Conservation (phyloP, 306 rosid species). For the Cucurbita maxima region DNA sequence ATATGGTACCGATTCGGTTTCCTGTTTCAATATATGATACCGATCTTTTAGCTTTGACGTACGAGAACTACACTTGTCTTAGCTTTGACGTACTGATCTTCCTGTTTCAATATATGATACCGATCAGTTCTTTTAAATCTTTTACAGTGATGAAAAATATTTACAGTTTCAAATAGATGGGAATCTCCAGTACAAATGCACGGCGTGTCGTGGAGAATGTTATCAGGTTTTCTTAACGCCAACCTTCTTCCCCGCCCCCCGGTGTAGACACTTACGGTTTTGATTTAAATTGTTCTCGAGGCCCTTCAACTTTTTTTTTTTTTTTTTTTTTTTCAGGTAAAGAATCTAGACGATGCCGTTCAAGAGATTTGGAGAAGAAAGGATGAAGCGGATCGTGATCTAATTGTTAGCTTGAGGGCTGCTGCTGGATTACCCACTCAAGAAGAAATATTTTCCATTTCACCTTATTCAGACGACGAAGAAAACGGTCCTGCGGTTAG, state of each 20-base stretch:
- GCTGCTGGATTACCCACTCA: constrained; percentile 90
- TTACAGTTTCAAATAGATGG: constrained; percentile 85
- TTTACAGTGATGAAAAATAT: constrained; percentile 83
- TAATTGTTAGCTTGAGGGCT: constrained; percentile 74
- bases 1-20: too few species aligned
- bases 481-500: constrained; percentile 44
- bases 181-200: constrained; percentile 84
- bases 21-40: too few species aligned
- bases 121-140: not conserved
- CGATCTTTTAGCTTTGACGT: not conserved
- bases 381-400: constrained; percentile 58
- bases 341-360: constrained; percentile 86
- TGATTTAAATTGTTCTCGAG: constrained; percentile 5
- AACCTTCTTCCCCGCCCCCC: not conserved
- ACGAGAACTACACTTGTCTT: not conserved
- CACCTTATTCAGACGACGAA: constrained; percentile 90
- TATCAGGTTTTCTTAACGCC: constrained; percentile 43
- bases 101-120: too few species aligned
- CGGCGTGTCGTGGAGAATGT: constrained; percentile 96
- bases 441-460: constrained; percentile 80
- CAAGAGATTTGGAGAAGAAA: constrained; percentile 95
- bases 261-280: not conserved
- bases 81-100: too few species aligned
- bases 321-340: constrained; percentile 30
- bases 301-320: constrained; percentile 1